These are phyloP conservation scores for Ogataea paraovalis DNA, from an alignment of 805 yeast genomes.

Conservation along the genomic window DNA sequence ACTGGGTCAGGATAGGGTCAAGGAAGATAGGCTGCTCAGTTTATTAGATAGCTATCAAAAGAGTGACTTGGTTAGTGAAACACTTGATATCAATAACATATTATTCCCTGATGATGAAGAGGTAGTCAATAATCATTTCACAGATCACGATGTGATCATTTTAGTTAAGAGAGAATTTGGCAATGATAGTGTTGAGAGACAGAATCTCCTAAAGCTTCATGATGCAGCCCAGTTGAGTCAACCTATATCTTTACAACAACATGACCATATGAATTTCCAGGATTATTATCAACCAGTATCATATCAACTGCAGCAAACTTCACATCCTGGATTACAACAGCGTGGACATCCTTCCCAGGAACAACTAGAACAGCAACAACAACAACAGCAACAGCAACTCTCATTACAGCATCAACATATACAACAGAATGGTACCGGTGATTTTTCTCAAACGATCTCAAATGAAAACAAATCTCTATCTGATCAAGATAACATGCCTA, in stretches of 20 bases:
- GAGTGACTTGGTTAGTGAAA: slow-evolving; percentile 13
- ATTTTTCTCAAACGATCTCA: not conserved
- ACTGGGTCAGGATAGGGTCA: slow-evolving; percentile 12
- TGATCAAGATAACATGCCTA: not conserved
- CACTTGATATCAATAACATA: slow-evolving; percentile 26
- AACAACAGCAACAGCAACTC: not conserved
- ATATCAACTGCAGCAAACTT: not conserved
- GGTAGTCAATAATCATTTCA: slow-evolving; percentile 28
- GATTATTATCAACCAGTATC: not conserved
- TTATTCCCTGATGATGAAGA: slow-evolving; percentile 36
- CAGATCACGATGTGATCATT: slow-evolving; percentile 32
- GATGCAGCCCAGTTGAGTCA: slow-evolving; percentile 8
- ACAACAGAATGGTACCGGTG: not conserved
- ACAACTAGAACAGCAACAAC: slow-evolving; percentile 3
- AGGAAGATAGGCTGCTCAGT: slow-evolving; percentile 23
- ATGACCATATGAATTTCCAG: slow-evolving; percentile 1
- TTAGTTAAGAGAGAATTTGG: slow-evolving; percentile 22
- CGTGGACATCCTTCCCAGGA: not conserved
- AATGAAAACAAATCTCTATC: not conserved
- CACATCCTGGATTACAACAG: not conserved
- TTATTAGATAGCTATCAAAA: slow-evolving; percentile 20
- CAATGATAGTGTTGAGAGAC: not conserved
- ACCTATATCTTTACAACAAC: slow-evolving; percentile 2
- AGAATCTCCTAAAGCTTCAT: slow-evolving; percentile 4
- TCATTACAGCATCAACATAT: not conserved